Conservation (phyloP, 2,329 filamentous ascomycete species). For the Pseudogymnoascus sp. region DNA sequence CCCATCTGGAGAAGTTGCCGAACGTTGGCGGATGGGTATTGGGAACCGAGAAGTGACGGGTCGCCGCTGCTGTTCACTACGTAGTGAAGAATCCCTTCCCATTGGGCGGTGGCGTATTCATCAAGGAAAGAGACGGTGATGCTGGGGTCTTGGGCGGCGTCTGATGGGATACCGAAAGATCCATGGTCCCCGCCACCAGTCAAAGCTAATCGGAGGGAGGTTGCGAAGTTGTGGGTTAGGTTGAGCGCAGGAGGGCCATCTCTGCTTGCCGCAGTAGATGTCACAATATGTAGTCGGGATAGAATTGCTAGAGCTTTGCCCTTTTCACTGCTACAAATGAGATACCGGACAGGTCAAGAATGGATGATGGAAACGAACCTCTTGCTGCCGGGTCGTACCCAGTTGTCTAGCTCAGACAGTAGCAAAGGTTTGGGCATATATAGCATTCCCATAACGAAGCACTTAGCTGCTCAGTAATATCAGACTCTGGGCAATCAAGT, state of each 20-base stretch:
- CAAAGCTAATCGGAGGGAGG: conserved; percentile 75
- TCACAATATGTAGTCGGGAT: conserved; percentile 77
- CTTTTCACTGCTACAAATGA: conserved; percentile 50
- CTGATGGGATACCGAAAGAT: conserved; percentile 84
- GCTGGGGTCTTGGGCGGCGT: conserved; percentile 50
- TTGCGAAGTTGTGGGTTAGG: conserved; percentile 73
- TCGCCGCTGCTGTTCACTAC: conserved; percentile 71
- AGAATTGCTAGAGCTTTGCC: conserved; percentile 79
- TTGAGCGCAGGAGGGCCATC: conserved; percentile 63
- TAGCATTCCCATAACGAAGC: conserved; percentile 88
- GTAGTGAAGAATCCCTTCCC: conserved; percentile 94
- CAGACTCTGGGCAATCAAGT: conserved; percentile 14
- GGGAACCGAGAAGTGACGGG: conserved; percentile 39
- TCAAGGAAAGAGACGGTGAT: conserved; percentile 71
- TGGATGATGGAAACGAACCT: conserved; percentile 33
- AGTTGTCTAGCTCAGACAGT: conserved; percentile 72
- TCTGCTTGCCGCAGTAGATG: conserved; percentile 52
- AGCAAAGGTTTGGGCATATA: conserved; percentile 79
- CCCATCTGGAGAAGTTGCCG: conserved; percentile 77
- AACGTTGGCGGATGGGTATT: conserved; percentile 65
- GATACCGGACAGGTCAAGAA: not conserved
- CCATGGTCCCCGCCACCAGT: conserved; percentile 79
- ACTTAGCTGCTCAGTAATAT: conserved; percentile 59
- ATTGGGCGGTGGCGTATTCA: conserved; percentile 76
- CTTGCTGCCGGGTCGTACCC: conserved; percentile 65